Evolutionary conservation across 2,329 filamentous ascomycete species (phyloP), one percentile per base, ranked within the genome.

Genomic region (Xylariales sp.): DNA sequence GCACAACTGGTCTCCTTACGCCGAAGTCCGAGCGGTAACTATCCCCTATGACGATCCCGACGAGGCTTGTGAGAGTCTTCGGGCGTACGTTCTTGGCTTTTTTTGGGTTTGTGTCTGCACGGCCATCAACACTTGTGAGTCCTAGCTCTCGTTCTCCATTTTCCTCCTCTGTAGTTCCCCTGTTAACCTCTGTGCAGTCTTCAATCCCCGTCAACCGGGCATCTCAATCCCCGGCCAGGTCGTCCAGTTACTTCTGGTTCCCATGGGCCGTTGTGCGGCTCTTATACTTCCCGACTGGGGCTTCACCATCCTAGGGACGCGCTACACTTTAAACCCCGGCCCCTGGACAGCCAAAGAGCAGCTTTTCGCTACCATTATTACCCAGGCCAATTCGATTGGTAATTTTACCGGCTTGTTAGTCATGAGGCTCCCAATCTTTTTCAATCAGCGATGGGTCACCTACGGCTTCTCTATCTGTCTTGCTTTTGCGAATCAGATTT

Each of bases 271-370:
- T 6, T 40, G 55, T 0, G 56, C 61, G 55, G 57, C 60, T 40
- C 50, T 50, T 33, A 38, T 55, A 21, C 47, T 65, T 30, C 60
- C 63, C 3, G 61, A 61, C 45, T 48, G 43, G 13, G 46, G 53
- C 5, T 60, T 66, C 15, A 59, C 50, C 0, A 45, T 63, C 6
- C 57, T 65, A 28, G 69, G 70, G 7, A 49, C 62, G 16, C 61
- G 65, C n/a, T 69, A 73, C 49, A 68, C 63, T 5, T 61, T 77
- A 10, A 78, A 78, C 49, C 74, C 75, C 0, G 74, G 74, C 0
- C 69, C 69, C 2, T 78, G 78, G 49, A 72, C 69, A 37, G 69
- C 70, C 50, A 79, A 79, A 57, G 75, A 79, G 54, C 75, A 79
- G 49, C 65, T 73, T 59, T 55, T 77, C 35, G 69, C 76, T 37